phyloP scores from a whole-genome alignment of 164 flowering plant species.

The Echeveria elegans region DNA sequence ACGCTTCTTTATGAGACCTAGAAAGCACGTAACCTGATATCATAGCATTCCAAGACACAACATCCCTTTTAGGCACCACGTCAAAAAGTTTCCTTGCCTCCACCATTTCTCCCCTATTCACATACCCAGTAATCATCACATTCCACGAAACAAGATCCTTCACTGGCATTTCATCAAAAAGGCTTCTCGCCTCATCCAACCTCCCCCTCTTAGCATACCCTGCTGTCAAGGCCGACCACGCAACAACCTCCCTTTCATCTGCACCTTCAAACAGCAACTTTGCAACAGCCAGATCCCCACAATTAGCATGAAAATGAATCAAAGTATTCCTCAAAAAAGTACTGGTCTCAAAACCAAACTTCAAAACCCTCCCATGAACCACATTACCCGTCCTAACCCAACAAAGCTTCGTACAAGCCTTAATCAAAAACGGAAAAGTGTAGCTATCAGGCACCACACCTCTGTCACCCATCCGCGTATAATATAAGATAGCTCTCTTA shows the following conservation, averaged over 20 bases:
- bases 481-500: slow-evolving; percentile 30
- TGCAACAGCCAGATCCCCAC: slow-evolving; percentile 54
- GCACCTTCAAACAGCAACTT: slow-evolving; percentile 41
- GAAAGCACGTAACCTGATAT: slow-evolving; percentile 46
- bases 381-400: slow-evolving; percentile 44
- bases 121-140: slow-evolving; percentile 75
- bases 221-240: slow-evolving; percentile 72
- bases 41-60: slow-evolving; percentile 63
- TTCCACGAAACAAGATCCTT: slow-evolving; percentile 83
- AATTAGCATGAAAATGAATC: slow-evolving; percentile 58
- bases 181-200: slow-evolving; percentile 33
- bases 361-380: slow-evolving; percentile 49
- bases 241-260: slow-evolving; percentile 39
- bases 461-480: slow-evolving; percentile 44
- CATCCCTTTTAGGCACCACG: slow-evolving; percentile 38
- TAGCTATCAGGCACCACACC: slow-evolving; percentile 33
- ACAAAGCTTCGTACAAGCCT: slow-evolving; percentile 55
- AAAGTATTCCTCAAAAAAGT: slow-evolving; percentile 54
- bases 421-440: slow-evolving; percentile 68
- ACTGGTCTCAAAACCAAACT: slow-evolving; percentile 42
- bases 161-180: slow-evolving; percentile 63
- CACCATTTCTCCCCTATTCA: slow-evolving; percentile 59
- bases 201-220: slow-evolving; percentile 66
- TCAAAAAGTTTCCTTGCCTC: slow-evolving; percentile 44
- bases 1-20: slow-evolving; percentile 28